Evolutionary conservation across 805 yeast genomes (phyloP).

Genomic region (Huiozyma sinensis): DNA sequence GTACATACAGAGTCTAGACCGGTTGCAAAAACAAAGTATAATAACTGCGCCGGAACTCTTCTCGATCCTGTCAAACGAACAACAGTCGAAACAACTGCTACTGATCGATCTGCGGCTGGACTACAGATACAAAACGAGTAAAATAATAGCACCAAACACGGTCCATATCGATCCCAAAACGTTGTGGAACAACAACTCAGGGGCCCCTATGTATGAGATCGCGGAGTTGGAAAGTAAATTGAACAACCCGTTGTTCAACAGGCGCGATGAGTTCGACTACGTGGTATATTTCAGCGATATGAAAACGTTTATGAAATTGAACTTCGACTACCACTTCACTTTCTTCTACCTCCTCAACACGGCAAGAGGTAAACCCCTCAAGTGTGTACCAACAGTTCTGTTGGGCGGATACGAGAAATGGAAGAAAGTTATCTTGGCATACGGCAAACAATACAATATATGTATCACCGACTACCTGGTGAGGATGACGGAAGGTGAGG

Average conservation of each 20-base stretch:
- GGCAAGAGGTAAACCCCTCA: slow-evolving; percentile 10
- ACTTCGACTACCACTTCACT: slow-evolving; percentile 27
- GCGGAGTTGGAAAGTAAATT: slow-evolving; percentile 22
- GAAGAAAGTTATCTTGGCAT: slow-evolving; percentile 27
- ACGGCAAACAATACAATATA: slow-evolving; percentile 18
- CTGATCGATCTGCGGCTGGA: slow-evolving; percentile 33
- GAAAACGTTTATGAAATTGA: slow-evolving; percentile 23
- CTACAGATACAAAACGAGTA: slow-evolving; percentile 25
- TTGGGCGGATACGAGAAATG: slow-evolving; percentile 39
- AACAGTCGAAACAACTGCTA: slow-evolving; percentile 31
- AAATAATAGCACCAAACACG: slow-evolving; percentile 30
- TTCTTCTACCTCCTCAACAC: slow-evolving; percentile 22
- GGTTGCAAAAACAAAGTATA: slow-evolving; percentile 42
- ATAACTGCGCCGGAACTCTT: slow-evolving; percentile 34
- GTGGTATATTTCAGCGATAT: slow-evolving; percentile 33
- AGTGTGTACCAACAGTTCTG: slow-evolving; percentile 23
- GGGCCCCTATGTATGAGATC: slow-evolving; percentile 27
- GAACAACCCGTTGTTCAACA: slow-evolving; percentile 19
- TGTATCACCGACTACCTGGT: slow-evolving; percentile 14
- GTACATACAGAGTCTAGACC: slow-evolving; percentile 16
- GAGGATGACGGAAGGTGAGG: background rate
- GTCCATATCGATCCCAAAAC: slow-evolving; percentile 33
- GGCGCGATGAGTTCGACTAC: slow-evolving; percentile 26
- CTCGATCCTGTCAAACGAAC: slow-evolving; percentile 35
- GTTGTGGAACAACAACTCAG: slow-evolving; percentile 19